Conservation (phyloP, 2,329 filamentous ascomycete species). For the Hirsutella thompsonii region DNA sequence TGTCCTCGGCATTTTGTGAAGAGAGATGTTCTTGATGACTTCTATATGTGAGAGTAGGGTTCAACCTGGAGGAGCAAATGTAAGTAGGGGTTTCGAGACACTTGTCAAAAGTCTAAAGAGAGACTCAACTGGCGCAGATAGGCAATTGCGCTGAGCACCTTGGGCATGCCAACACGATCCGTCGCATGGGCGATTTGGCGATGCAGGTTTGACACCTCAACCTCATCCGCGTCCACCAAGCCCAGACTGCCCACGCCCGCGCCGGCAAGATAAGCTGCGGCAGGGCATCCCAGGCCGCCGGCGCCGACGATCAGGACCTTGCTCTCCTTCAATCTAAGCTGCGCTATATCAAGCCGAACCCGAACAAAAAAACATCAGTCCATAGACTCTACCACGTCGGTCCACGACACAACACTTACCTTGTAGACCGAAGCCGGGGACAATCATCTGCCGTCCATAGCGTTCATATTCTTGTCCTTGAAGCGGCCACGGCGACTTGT, state of each 20-base stretch:
- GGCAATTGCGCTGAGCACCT: conserved; percentile 64
- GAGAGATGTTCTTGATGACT: conserved; percentile 53
- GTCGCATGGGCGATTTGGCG: conserved; percentile 77
- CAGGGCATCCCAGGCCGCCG: conserved; percentile 84
- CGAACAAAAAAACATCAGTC: too few species aligned
- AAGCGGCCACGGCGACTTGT: conserved; percentile 52
- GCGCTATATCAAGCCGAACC: conserved; percentile 37
- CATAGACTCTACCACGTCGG: too few species aligned
- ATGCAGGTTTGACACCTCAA: conserved; percentile 86
- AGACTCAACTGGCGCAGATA: conserved; percentile 39
- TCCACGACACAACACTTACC: too few species aligned
- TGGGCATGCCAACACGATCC: conserved; percentile 56
- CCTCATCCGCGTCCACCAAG: conserved; percentile 74
- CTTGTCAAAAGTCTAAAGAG: background rate
- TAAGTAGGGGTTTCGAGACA: background rate
- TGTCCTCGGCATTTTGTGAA: conserved; percentile 50
- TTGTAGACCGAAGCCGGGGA: conserved; percentile 66
- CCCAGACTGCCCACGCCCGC: conserved; percentile 77
- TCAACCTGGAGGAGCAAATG: conserved; percentile 39
- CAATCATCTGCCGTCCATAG: conserved; percentile 84
- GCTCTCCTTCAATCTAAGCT: conserved; percentile 57
- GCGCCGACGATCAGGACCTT: conserved; percentile 73
- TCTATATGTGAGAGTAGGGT: conserved; percentile 55
- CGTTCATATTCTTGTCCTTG: conserved; percentile 62
- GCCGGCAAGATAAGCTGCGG: conserved; percentile 82